Base-by-base conservation (phyloP, 352 stramenopile species). In the Pythium vanterpoolii region DNA sequence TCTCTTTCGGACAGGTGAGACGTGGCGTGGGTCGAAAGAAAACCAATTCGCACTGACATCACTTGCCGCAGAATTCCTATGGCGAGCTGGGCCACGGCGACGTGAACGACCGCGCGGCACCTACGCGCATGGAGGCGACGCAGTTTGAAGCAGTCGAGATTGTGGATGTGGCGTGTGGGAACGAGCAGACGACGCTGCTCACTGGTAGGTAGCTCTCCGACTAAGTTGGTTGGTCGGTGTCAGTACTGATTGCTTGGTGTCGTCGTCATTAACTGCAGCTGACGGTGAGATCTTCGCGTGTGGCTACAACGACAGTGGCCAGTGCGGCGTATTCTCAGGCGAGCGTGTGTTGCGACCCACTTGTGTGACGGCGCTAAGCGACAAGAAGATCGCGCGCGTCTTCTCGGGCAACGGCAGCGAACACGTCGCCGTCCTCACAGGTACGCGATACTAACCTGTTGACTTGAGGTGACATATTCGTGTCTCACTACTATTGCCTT, bases 231-330 rank as follows among this genome's bases (percentile, higher is more conserved):
- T 26, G 39, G 39, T 49, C 23, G 10, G 2, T 11, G 7, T 24
- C 47, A 11, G 18, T 11, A 26, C 40, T 46, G 4, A 46, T 26
- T 5, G 21, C 13, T 3, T 40, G 24, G 13, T 23, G 23, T 8
- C 5, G 9, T 31, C 33, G 11, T 5, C 6, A 18, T 44, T 3
- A 38, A 19, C 5, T n/a, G n/a, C n/a, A 60, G 28, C 39, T 21
- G 76, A 79, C 56, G 91, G 93, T 23, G 68, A 95, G 38, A 79
- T 97, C 18, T 96, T 87, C 62, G 79, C 86, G 13, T 95, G 85
- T 39, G 93, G 93, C 24, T 97, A 97, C 74, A 98, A 98, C 49
- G 91, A 97, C 71, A 98, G 96, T 69, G 93, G 93, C 1, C 93
- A 98, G 54, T 98, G 93, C 70, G 93, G 89, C 50, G 76, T 88